Evolutionary conservation across 106 monocot species (phyloP).

Genomic region (Hemerocallis citrina): DNA sequence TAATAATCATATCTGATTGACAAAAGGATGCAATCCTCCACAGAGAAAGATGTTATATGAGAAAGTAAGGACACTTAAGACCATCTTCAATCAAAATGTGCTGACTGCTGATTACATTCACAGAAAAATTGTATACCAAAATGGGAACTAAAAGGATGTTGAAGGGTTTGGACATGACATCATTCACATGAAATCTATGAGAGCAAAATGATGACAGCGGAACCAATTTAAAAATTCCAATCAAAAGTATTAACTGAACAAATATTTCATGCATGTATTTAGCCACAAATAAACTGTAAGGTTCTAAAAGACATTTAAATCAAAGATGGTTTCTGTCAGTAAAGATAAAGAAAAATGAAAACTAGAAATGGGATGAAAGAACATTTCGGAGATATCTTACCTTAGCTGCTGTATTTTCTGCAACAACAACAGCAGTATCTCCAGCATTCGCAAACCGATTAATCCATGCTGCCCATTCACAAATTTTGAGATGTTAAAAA

Average conservation of each 20-base stretch:
- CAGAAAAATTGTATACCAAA: too few species aligned
- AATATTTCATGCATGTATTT: background rate
- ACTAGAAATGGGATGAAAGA: background rate
- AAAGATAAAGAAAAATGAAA: background rate
- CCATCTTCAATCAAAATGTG: background rate
- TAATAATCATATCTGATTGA: background rate
- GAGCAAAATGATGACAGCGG: too few species aligned
- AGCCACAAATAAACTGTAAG: background rate
- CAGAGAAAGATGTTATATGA: background rate
- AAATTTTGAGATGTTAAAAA: conserved; percentile 3
- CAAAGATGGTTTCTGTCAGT: background rate
- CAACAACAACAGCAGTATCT: conserved; percentile 83
- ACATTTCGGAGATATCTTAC: conserved; percentile 23
- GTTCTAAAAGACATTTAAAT: background rate
- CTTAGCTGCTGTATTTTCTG: conserved; percentile 67
- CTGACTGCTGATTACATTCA: too few species aligned
- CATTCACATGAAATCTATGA: background rate
- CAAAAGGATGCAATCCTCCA: too few species aligned
- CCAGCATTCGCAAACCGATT: conserved; percentile 98
- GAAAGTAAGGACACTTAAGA: background rate
- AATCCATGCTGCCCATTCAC: conserved; percentile 62
- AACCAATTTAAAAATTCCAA: background rate
- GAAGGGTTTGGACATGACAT: too few species aligned
- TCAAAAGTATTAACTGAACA: background rate
- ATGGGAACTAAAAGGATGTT: too few species aligned